These are phyloP conservation scores for Kwoniella pini DNA, from an alignment of 768 basidiomycete genomes.

Conservation along the genomic window DNA sequence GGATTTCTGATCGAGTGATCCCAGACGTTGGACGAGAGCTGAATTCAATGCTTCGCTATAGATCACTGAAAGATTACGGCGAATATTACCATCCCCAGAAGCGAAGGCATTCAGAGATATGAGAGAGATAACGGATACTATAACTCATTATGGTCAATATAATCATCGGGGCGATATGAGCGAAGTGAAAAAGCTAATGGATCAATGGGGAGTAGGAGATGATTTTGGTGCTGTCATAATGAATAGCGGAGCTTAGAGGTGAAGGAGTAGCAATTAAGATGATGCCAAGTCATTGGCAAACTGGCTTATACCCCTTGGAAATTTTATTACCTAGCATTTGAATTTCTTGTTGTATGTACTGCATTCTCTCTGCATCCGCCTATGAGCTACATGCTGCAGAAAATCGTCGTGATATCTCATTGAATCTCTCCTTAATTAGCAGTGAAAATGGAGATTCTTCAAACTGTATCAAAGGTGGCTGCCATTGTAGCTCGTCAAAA, in stretches of 20 bases:
- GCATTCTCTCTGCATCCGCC: no score
- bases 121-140: constrained; percentile 54
- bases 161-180: constrained; percentile 56
- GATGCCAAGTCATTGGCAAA: no score
- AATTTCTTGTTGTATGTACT: no score
- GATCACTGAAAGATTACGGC: constrained; percentile 55
- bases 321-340: no score
- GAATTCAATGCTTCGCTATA: constrained; percentile 12
- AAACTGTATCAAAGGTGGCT: background rate
- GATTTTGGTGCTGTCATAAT: constrained; percentile 52
- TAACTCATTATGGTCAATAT: constrained; percentile 51
- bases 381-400: no score
- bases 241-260: constrained; percentile 11
- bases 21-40: background rate
- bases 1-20: no score
- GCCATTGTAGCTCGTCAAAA: background rate
- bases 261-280: no score
- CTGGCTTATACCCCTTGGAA: no score
- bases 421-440: no score
- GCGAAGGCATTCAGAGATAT: constrained; percentile 49
- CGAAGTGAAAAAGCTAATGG: constrained; percentile 53
- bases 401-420: no score
- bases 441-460: no score
- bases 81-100: constrained; percentile 19
- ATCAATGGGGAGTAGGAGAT: constrained; percentile 51